Evolutionary conservation across 441 rosid genomes (phyloP), one percentile per base, ranked within the genome.

Genomic region (Brassica hybrid): DNA sequence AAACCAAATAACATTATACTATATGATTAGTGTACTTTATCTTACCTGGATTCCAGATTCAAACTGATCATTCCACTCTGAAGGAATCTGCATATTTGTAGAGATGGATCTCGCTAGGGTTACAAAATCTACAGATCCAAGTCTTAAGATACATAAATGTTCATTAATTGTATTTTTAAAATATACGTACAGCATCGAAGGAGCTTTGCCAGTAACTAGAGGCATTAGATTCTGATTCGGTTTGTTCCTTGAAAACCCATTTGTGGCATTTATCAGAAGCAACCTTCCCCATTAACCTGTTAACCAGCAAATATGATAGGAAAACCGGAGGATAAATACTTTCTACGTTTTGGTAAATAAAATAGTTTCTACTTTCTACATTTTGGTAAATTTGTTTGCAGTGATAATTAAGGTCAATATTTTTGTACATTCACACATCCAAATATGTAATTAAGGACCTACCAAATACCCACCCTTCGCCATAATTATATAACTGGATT

Each of bases 381-480:
- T 4, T 19, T 23, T 36, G 43, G 11, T 30, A 27, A 23, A 27
- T 56, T 72, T 67, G 45, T 54, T 72, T 67, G 45, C 56, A 14
- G 61, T 8, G 61, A 50, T 32, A 21, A 2, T 21, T 21, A 32
- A 27, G 32, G 34, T 50, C 21, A 48, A 45, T 64, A 21, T 63
- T 61, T 59, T 2, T 17, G 62, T 52, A 60, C 27, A 48, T 60
- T 71, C 61, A 50, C 56, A 62, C 68, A 71, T 12, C 73, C 76
- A 73, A 17, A 18, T 11, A 27, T 16, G 7, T 65, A 68, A 75
- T 61, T 81, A 66, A 83, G 66, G 86, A 91, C 93, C 90, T 89
- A 94, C 98, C 97, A 85, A 94, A 88, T 85, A 94, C 99, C 97
- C 99, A 94, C 99, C 99, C 99, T 94, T 94, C 99, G 89, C 99